Conservation (phyloP, 2,329 filamentous ascomycete species). For the Apiospora malaysiana region DNA sequence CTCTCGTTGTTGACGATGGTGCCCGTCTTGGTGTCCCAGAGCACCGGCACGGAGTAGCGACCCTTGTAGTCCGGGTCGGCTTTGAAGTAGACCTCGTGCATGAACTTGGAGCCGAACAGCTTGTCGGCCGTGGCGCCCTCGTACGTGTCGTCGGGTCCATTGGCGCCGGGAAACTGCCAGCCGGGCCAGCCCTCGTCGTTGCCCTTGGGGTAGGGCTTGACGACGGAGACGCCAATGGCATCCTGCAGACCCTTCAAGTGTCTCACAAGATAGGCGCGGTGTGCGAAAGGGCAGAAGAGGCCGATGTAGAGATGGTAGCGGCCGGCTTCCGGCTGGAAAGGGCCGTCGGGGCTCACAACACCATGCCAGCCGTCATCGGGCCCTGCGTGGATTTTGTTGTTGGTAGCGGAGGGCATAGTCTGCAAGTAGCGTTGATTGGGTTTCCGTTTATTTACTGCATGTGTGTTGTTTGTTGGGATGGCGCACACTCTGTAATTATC, state of each 20-base stretch:
- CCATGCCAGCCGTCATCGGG: constrained; percentile 36
- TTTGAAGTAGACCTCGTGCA: constrained; percentile 68
- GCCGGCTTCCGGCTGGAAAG: constrained; percentile 32
- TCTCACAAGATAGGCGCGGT: constrained; percentile 62
- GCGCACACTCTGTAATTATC: too few relatives aligned
- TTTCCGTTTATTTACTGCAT: too few relatives aligned
- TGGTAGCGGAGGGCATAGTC: constrained; percentile 9
- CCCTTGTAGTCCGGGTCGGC: constrained; percentile 66
- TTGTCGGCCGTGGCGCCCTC: constrained; percentile 64
- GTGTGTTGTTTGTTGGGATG: too few relatives aligned
- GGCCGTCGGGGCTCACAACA: constrained; percentile 30
- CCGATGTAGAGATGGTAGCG: constrained; percentile 45
- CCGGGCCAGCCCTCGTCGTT: constrained; percentile 67
- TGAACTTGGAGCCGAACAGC: constrained; percentile 61
- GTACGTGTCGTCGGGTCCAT: constrained; percentile 53
- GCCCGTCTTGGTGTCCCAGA: constrained; percentile 65
- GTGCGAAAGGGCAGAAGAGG: constrained; percentile 70
- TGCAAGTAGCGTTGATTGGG: too few relatives aligned
- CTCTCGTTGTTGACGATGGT: constrained; percentile 68
- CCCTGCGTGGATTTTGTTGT: constrained; percentile 31
- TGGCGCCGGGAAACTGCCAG: constrained; percentile 61
- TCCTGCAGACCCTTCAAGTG: constrained; percentile 62
- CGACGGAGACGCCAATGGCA: constrained; percentile 61
- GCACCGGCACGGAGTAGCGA: constrained; percentile 63
- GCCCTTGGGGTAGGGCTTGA: constrained; percentile 71